Evolutionary conservation across 2,329 filamentous ascomycete genomes (phyloP).

Genomic region (Ophioceras dolichostomum): DNA sequence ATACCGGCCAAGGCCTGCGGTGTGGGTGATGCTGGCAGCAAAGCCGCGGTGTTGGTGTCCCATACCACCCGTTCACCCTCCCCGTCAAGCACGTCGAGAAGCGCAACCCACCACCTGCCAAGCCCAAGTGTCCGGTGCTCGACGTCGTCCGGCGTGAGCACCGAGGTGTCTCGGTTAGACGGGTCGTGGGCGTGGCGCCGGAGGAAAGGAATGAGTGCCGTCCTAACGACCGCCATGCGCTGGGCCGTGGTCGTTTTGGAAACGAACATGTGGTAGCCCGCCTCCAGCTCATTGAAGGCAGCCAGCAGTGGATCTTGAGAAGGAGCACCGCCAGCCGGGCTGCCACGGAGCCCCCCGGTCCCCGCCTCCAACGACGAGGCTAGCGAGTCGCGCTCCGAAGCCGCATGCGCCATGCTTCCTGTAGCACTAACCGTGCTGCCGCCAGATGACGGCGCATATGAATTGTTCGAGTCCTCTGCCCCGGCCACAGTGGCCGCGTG

Average conservation of each 20-base stretch:
- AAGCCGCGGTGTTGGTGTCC: slow-evolving; percentile 7
- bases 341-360: no score
- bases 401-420: no score
- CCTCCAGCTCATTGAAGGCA: slow-evolving; percentile 40
- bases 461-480: background rate
- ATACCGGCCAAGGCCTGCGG: slow-evolving; percentile 66
- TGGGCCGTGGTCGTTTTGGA: slow-evolving; percentile 56
- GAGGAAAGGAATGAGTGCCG: slow-evolving; percentile 64
- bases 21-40: slow-evolving; percentile 21
- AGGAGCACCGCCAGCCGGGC: no score
- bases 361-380: no score
- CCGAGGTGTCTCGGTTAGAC: slow-evolving; percentile 40
- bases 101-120: slow-evolving; percentile 80
- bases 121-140: slow-evolving; percentile 69
- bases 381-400: no score
- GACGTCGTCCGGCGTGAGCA: slow-evolving; percentile 64
- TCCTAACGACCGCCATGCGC: slow-evolving; percentile 65
- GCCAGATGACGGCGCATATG: background rate
- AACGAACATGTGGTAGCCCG: slow-evolving; percentile 44
- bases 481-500: no score
- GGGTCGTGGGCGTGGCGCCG: slow-evolving; percentile 55
- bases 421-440: background rate
- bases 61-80: slow-evolving; percentile 11
- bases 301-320: no score
- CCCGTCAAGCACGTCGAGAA: slow-evolving; percentile 72